Conservation (phyloP, 2,329 filamentous ascomycete species). For the Penicillium sp. region DNA sequence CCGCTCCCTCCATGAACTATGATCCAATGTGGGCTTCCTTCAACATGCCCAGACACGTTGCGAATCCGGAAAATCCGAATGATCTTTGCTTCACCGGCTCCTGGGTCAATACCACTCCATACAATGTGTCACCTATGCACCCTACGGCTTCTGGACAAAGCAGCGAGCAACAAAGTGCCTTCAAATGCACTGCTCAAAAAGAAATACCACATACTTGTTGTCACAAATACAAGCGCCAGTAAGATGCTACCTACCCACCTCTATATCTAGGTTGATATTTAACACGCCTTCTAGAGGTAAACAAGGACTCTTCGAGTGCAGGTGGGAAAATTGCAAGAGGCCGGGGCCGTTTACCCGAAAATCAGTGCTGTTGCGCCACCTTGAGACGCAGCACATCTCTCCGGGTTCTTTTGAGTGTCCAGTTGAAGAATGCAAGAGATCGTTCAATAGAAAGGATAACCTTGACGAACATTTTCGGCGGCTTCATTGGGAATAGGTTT, state of each 20-base stretch:
- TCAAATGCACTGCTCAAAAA: background rate
- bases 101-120: background rate
- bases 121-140: background rate
- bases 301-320: background rate
- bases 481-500: background rate
- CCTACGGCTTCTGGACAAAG: background rate
- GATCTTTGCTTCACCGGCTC: background rate
- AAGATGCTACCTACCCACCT: background rate
- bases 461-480: background rate
- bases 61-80: background rate
- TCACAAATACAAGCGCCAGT: background rate
- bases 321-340: background rate
- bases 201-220: background rate
- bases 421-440: background rate
- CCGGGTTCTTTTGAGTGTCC: background rate
- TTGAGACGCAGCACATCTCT: background rate
- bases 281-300: background rate
- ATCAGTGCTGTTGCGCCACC: background rate
- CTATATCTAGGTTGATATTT: background rate
- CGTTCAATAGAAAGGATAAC: background rate
- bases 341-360: background rate
- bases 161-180: background rate
- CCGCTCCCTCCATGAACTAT: background rate
- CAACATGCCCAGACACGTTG: background rate
- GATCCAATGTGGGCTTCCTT: background rate